Evolutionary conservation across 352 stramenopile species (phyloP).

Genomic region (Thalassiosira mediterranea): DNA sequence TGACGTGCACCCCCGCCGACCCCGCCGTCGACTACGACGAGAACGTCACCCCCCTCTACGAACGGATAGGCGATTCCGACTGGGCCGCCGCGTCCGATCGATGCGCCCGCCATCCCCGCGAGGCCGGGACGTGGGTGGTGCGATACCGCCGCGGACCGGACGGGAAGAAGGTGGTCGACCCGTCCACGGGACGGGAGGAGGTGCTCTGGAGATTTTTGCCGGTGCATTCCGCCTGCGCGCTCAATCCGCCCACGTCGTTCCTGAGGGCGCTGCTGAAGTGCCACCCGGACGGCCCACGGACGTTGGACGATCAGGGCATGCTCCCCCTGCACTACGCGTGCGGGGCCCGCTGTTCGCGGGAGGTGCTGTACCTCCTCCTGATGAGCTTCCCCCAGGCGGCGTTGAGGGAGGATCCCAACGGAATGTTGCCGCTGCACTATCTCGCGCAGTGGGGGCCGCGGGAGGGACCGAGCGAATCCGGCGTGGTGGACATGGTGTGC

Average conservation of each 20-base stretch:
- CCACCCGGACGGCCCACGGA: constrained; percentile 62
- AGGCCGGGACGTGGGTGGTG: constrained; percentile 81
- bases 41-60: constrained; percentile 74
- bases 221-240: constrained; percentile 72
- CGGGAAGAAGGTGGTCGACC: constrained; percentile 7
- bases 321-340: constrained; percentile 80
- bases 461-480: constrained; percentile 37
- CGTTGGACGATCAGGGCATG: constrained; percentile 79
- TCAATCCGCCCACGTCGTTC: constrained; percentile 63
- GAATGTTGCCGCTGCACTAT: constrained; percentile 82
- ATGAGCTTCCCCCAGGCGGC: constrained; percentile 67
- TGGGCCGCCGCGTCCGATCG: constrained; percentile 61
- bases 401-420: constrained; percentile 64
- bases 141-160: constrained; percentile 62
- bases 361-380: constrained; percentile 71
- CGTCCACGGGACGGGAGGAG: constrained; percentile 20
- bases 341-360: constrained; percentile 62
- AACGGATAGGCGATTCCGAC: constrained; percentile 66
- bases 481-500: constrained; percentile 76
- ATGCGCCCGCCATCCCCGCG: constrained; percentile 32
- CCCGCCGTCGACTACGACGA: constrained; percentile 78
- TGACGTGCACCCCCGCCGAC: constrained; percentile 32
- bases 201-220: constrained; percentile 77
- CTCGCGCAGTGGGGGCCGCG: constrained; percentile 69
- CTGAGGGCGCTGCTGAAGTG: constrained; percentile 61